Evolutionary conservation across 345 rosid species (phyloP).

Genomic region (Eucalyptus coolabah): DNA sequence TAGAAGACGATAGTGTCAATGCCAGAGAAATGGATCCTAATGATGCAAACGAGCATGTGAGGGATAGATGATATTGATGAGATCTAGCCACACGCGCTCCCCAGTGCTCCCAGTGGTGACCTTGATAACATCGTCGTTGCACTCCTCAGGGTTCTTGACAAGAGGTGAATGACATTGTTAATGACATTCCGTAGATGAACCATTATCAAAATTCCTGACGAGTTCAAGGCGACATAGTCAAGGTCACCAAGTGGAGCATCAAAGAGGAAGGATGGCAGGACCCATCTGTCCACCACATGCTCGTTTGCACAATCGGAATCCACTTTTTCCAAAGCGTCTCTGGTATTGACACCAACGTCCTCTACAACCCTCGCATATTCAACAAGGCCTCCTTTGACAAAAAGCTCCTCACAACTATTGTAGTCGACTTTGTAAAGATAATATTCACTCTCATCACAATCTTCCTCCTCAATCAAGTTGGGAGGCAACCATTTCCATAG

Average conservation of each 20-base stretch:
- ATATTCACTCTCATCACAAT: background rate
- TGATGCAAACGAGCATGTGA: background rate
- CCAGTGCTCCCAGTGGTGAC: background rate
- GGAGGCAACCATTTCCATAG: background rate
- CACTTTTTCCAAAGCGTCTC: conserved; percentile 64
- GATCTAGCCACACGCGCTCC: background rate
- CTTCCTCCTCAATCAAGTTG: background rate
- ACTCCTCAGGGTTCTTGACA: no score
- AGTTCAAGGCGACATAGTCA: background rate
- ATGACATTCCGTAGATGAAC: background rate
- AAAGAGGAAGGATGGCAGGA: background rate
- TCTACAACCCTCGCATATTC: conserved; percentile 63
- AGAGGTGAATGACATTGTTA: no score
- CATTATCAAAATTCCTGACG: background rate
- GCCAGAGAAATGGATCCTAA: background rate
- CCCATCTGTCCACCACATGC: conserved; percentile 32
- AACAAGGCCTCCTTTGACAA: conserved; percentile 28
- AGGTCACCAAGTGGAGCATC: background rate
- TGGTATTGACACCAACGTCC: conserved; percentile 61
- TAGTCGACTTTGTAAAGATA: background rate
- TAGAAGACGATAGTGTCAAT: background rate
- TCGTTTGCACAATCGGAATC: conserved; percentile 49
- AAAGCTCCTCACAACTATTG: conserved; percentile 16
- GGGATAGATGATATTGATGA: no score
- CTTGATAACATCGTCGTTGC: background rate